phyloP scores from a whole-genome alignment of 2,329 filamentous ascomycete species.

The Penicillium italicum region DNA sequence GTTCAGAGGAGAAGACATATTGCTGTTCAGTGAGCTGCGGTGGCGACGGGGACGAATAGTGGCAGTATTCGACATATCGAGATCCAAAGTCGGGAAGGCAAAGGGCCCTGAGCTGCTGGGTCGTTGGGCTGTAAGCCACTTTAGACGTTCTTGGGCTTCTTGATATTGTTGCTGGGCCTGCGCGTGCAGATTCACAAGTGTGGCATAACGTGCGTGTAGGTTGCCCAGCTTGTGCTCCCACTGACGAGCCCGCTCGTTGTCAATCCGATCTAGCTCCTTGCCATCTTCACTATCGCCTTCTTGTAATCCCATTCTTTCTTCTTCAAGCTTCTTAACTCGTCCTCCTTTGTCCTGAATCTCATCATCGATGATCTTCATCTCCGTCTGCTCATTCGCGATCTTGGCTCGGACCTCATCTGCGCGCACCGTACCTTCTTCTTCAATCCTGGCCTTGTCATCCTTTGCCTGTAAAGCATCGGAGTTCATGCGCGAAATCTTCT shows the following conservation, averaged over 20 bases:
- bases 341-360: constrained; percentile 59
- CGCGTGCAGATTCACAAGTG: constrained; percentile 40
- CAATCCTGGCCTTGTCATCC: constrained; percentile 42
- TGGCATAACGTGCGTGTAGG: constrained; percentile 44
- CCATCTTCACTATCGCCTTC: constrained; percentile 50
- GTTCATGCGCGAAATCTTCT: constrained; percentile 52
- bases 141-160: constrained; percentile 45
- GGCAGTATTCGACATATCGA: constrained; percentile 40
- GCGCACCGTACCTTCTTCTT: constrained; percentile 40
- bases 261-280: constrained; percentile 48
- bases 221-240: constrained; percentile 46
- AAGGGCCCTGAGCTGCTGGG: constrained; percentile 40
- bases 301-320: constrained; percentile 52
- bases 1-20: constrained; percentile 46
- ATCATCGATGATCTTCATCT: constrained; percentile 58
- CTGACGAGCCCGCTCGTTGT: constrained; percentile 47
- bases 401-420: constrained; percentile 43
- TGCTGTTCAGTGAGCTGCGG: constrained; percentile 46
- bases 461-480: constrained; percentile 46
- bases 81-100: constrained; percentile 41
- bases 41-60: constrained; percentile 46
- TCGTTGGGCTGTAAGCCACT: constrained; percentile 42
- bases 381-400: constrained; percentile 44
- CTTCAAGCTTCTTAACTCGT: constrained; percentile 60
- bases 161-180: constrained; percentile 46